Percentiles rank a stretch among this genome's conserved stretches.
These are phyloP conservation scores for Podaxis sp. DNA, from an alignment of 768 basidiomycete species.

Conservation along the genomic window DNA sequence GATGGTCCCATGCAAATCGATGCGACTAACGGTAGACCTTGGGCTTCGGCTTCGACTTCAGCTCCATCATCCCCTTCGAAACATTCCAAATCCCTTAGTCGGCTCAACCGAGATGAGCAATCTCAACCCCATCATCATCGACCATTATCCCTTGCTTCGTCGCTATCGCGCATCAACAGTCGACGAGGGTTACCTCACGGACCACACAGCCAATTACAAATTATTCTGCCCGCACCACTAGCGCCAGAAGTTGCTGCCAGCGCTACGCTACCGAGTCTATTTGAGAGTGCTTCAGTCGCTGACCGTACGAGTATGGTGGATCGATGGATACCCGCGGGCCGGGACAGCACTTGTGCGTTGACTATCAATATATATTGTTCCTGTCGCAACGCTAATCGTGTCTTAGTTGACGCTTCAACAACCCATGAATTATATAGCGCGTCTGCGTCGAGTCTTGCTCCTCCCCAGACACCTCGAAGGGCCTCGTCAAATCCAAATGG, in stretches of 20 bases:
- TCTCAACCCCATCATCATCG: slow-evolving; percentile 16
- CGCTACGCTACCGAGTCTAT: neutral
- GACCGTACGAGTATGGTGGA: slow-evolving; percentile 26
- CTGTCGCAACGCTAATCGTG: neutral
- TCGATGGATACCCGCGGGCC: slow-evolving; percentile 21
- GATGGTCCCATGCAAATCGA: slow-evolving; percentile 3
- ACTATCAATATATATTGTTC: neutral
- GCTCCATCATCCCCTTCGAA: slow-evolving; percentile 9
- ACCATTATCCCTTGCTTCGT: slow-evolving; percentile 8
- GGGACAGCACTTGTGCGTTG: slow-evolving; percentile 7
- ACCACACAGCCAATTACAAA: slow-evolving; percentile 58
- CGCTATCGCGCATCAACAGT: slow-evolving; percentile 29
- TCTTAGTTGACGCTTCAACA: neutral
- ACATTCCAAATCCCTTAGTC: slow-evolving; percentile 17
- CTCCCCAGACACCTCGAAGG: neutral
- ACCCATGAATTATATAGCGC: neutral
- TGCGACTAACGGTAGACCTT: neutral
- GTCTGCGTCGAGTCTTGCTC: neutral
- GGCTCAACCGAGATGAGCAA: slow-evolving; percentile 12
- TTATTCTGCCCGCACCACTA: slow-evolving; percentile 67
- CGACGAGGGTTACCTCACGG: slow-evolving; percentile 62
- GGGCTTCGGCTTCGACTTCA: neutral
- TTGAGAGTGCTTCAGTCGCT: neutral
- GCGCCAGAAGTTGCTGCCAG: slow-evolving; percentile 29
- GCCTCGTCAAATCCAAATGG: neutral